phyloP scores from a whole-genome alignment of 306 rosid species.

The Oxytropis ochrocephala region DNA sequence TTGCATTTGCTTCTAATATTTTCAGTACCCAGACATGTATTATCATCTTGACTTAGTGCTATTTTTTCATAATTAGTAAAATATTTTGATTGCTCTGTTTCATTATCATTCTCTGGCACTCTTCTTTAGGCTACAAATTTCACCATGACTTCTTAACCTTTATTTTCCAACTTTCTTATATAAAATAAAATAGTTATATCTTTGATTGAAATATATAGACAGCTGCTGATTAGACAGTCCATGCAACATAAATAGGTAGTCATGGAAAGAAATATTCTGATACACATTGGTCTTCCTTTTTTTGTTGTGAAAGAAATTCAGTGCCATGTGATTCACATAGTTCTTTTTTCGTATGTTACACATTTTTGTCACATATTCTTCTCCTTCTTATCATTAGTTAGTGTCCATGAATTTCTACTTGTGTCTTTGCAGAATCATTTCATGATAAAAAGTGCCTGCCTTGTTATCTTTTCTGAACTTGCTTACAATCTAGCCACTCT shows the following conservation, averaged over 20 bases:
- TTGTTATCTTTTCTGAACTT: slow-evolving; percentile 13
- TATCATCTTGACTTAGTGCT: too few relatives aligned
- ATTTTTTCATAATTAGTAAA: too few relatives aligned
- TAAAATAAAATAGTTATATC: not conserved
- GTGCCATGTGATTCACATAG: slow-evolving; percentile 38
- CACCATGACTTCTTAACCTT: not conserved
- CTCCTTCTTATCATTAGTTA: slow-evolving; percentile 20
- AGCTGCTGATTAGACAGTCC: slow-evolving; percentile 3
- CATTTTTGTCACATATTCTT: slow-evolving; percentile 5
- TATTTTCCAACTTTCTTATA: not conserved
- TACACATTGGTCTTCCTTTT: slow-evolving; percentile 5
- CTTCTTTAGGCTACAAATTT: not conserved
- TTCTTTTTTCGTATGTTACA: slow-evolving; percentile 10
- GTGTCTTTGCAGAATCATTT: slow-evolving; percentile 28
- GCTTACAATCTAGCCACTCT: slow-evolving; percentile 25
- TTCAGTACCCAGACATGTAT: too few relatives aligned
- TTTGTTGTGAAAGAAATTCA: slow-evolving; percentile 17
- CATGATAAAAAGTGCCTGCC: slow-evolving; percentile 26
- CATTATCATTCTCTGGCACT: too few relatives aligned
- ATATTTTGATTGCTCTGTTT: too few relatives aligned
- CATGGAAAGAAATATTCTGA: slow-evolving; percentile 18
- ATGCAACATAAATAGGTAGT: slow-evolving; percentile 9
- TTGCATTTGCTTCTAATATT: too few relatives aligned
- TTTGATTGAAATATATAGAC: not conserved
- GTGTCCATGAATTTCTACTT: slow-evolving; percentile 20